A percentile compares a stretch with the other conserved stretches of the same genome.
phyloP scores from a whole-genome alignment of 345 rosid genomes.

The Acer saccharum region DNA sequence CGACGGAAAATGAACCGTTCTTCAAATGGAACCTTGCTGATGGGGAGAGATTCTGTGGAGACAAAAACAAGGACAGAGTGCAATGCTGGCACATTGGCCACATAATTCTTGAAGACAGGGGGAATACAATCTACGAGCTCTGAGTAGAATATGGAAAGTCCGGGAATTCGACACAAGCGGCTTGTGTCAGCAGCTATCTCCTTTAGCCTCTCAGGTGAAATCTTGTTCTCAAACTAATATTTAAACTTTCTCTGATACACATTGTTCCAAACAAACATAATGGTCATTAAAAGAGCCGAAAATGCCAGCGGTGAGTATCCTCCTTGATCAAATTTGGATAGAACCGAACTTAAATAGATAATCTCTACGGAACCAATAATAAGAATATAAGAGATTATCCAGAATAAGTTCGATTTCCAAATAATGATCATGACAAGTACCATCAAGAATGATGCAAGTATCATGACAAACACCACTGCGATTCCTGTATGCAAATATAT shows the following conservation, averaged over 20 bases:
- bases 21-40: conserved; percentile 34
- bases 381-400: conserved; percentile 21
- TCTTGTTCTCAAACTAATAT: conserved; percentile 47
- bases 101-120: conserved; percentile 46
- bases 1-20: conserved; percentile 45
- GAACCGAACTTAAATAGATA: conserved; percentile 26
- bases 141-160: conserved; percentile 52
- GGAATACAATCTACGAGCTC: conserved; percentile 46
- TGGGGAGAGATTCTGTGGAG: conserved; percentile 40
- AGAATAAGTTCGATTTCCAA: conserved; percentile 38
- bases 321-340: conserved; percentile 47
- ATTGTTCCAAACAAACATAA: conserved; percentile 50
- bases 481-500: conserved; percentile 23
- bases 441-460: conserved; percentile 30
- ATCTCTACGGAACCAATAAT: conserved; percentile 29
- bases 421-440: conserved; percentile 29
- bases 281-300: conserved; percentile 23
- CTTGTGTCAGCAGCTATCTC: conserved; percentile 11
- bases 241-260: conserved; percentile 38
- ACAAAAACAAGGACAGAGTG: conserved; percentile 48
- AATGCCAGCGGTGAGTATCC: conserved; percentile 51
- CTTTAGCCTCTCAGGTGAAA: conserved; percentile 22
- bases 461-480: conserved; percentile 38
- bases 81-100: conserved; percentile 36
- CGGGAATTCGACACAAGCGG: conserved; percentile 29